Evolutionary conservation across 1,284 basidiomycete genomes (phyloP), one percentile per base, ranked within the genome.

Genomic region (Gastroboletus turbinatus): DNA sequence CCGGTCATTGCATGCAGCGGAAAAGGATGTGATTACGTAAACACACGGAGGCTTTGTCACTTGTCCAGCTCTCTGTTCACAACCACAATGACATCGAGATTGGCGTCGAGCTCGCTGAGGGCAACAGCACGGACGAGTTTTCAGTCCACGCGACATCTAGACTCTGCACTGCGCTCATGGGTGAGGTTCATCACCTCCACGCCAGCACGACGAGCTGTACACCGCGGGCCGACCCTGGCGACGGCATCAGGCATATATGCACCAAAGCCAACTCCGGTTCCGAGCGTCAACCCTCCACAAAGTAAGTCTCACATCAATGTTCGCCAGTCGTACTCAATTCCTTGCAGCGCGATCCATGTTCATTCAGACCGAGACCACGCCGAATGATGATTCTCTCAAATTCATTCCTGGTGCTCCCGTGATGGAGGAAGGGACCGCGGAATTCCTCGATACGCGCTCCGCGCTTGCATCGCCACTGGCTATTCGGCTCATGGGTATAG

Each of bases 361-460:
- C 77, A 96, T 96, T 60, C 94, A 97, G 75, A 99, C 96, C 7
- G 96, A 98, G 76, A 87, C 88, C 5, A 99, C 96, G 1, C 96
- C 96, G 1, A 99, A 99, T 73, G 93, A 96, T 45, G 95, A 98
- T 70, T 97, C 96, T 9, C 83, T 99, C 60, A 99, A 99, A 75
- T 99, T 99, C 76, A 94, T 99, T 53, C 97, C 96, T 0, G 96
- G 96, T 0, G 83, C 90, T 14, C 73, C 85, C 39, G 95, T 99
- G 35, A 94, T 97, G 87, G 83, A 84, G 44, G 83, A 84, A 42
- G 92, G 92, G 44, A 92, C 90, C 1, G 92, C 94, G 27, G 96
- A 99, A 74, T 98, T 99, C 73, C 85, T 97, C 53, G 94, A 98
- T 72, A 90, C 89, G 3, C 87, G 87, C 38, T 78, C 90, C 2